A percentile compares a stretch with the other conserved stretches of the same genome.
phyloP scores from a whole-genome alignment of 306 rosid genomes.

The Citrullus mucosospermus region DNA sequence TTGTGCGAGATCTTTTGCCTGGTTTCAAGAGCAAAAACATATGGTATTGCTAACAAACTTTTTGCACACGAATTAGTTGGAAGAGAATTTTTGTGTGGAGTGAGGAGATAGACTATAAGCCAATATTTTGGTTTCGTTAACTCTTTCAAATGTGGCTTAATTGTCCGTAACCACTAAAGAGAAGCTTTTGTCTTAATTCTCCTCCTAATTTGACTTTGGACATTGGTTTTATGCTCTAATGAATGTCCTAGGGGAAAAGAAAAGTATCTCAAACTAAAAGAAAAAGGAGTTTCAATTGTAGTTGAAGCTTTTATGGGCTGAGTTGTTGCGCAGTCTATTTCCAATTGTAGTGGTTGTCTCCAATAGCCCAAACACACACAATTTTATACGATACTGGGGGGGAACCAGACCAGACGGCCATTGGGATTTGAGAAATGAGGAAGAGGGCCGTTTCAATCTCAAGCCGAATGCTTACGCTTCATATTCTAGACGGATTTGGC shows the following conservation, averaged over 20 bases:
- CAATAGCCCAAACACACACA: not conserved
- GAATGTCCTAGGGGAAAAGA: not conserved
- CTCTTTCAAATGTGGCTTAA: too few relatives aligned
- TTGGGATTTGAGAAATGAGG: not conserved
- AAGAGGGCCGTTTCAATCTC: not conserved
- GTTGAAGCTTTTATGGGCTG: too few relatives aligned
- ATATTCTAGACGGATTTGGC: not conserved
- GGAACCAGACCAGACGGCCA: not conserved
- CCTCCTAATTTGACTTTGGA: not conserved
- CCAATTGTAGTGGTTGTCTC: not conserved
- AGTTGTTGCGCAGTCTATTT: not conserved
- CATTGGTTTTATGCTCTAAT: not conserved
- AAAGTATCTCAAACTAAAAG: not conserved
- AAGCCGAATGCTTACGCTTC: not conserved
- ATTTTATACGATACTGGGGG: not conserved
- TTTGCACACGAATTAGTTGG: too few relatives aligned
- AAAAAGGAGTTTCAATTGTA: not conserved
- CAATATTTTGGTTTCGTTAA: too few relatives aligned
- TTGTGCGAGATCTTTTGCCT: too few relatives aligned
- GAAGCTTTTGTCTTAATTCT: not conserved
- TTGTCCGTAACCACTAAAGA: too few relatives aligned
- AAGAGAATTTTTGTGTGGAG: too few relatives aligned
- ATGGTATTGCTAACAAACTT: too few relatives aligned
- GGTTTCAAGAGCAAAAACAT: too few relatives aligned
- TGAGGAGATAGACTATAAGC: too few relatives aligned